A percentile compares a stretch with the other conserved stretches of the same genome.
phyloP scores from a whole-genome alignment of 2,329 filamentous ascomycete species.

The Colletotrichum sp. region DNA sequence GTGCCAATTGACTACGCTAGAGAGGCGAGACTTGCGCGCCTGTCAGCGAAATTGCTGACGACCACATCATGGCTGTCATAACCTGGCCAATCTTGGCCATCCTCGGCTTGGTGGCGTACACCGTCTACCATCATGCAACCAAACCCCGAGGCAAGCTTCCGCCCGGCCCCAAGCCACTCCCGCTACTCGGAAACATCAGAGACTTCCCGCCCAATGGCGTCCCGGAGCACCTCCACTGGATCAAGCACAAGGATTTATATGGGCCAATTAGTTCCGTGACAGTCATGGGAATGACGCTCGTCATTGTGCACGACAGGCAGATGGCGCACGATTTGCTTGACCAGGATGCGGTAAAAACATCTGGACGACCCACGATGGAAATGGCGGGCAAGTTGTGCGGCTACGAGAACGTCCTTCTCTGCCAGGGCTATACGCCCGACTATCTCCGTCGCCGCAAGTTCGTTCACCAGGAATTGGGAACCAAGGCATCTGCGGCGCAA shows the following conservation, averaged over 20 bases:
- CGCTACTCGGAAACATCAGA: slow-evolving; percentile 53
- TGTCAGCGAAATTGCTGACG: not conserved
- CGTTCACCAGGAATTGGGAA: slow-evolving; percentile 32
- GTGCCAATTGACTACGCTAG: not conserved
- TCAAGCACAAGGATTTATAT: slow-evolving; percentile 42
- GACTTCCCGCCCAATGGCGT: slow-evolving; percentile 46
- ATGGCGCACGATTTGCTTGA: slow-evolving; percentile 41
- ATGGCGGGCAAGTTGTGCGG: slow-evolving; percentile 33
- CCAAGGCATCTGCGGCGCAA: slow-evolving; percentile 24
- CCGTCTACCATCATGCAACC: not conserved
- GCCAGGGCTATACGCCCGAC: slow-evolving; percentile 25
- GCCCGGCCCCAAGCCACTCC: slow-evolving; percentile 53
- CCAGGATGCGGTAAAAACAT: slow-evolving; percentile 36
- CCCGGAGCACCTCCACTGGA: slow-evolving; percentile 44
- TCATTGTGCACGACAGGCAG: slow-evolving; percentile 42
- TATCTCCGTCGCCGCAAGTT: slow-evolving; percentile 29
- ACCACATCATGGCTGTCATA: not conserved
- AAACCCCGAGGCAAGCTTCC: slow-evolving; percentile 33
- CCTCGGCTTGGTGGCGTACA: not conserved
- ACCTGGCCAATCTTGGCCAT: not conserved
- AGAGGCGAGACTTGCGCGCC: not conserved
- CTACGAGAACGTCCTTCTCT: slow-evolving; percentile 24
- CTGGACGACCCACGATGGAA: slow-evolving; percentile 29
- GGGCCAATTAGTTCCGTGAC: slow-evolving; percentile 44
- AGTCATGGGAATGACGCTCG: slow-evolving; percentile 41